A percentile compares a stretch with the other conserved stretches of the same genome.
phyloP scores from a whole-genome alignment of 2,329 filamentous ascomycete species.

The Epichloe bromicola region DNA sequence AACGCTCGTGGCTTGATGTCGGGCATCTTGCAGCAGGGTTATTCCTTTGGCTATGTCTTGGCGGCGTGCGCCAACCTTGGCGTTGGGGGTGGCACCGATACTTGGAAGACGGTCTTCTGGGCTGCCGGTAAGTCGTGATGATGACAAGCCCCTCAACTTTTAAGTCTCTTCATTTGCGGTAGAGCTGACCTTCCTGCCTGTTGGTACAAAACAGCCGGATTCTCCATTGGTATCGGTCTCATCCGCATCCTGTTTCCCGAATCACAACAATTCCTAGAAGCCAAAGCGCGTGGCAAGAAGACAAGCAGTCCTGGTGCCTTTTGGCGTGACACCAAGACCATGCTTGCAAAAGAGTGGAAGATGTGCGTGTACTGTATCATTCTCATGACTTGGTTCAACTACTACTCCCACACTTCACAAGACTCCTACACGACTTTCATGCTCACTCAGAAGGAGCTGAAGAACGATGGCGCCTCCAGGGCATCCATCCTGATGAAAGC shows the following conservation, averaged over 20 bases:
- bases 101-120: slow-evolving; percentile 70
- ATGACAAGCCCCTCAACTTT: neutral
- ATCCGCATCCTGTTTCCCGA: slow-evolving; percentile 59
- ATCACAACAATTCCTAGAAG: slow-evolving; percentile 61
- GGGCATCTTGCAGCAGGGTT: slow-evolving; percentile 72
- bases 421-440: slow-evolving; percentile 76
- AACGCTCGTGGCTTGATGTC: slow-evolving; percentile 69
- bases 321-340: slow-evolving; percentile 54
- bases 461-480: slow-evolving; percentile 50
- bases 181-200: neutral
- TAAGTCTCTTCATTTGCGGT: neutral
- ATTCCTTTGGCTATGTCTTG: slow-evolving; percentile 67
- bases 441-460: slow-evolving; percentile 56
- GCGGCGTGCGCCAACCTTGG: slow-evolving; percentile 65
- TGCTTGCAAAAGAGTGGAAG: slow-evolving; percentile 60
- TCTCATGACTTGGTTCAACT: slow-evolving; percentile 67
- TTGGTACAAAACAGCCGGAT: slow-evolving; percentile 29
- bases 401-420: slow-evolving; percentile 67
- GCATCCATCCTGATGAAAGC: slow-evolving; percentile 73
- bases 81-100: slow-evolving; percentile 48
- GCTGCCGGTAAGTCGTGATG: slow-evolving; percentile 32
- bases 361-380: slow-evolving; percentile 67
- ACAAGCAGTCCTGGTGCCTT: slow-evolving; percentile 37
- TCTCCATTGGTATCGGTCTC: slow-evolving; percentile 56
- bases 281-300: slow-evolving; percentile 46